A percentile compares a stretch with the other conserved stretches of the same genome.
phyloP scores from a whole-genome alignment of 495 filamentous ascomycete species.

The Penicillium alfredii region DNA sequence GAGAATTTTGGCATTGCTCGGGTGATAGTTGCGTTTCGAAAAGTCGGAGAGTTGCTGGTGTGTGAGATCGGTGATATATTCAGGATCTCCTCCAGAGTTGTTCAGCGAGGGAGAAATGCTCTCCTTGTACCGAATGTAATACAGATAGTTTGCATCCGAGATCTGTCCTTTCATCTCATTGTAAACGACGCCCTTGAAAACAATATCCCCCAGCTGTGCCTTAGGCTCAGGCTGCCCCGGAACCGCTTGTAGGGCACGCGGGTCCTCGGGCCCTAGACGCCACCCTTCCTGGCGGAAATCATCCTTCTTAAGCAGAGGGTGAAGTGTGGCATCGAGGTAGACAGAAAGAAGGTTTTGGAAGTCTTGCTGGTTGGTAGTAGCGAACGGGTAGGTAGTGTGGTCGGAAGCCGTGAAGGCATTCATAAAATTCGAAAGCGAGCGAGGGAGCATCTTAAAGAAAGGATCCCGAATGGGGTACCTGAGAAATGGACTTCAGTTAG shows the following conservation, averaged over 20 bases:
- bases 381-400: constrained; percentile 97
- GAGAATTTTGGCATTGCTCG: constrained; percentile 89
- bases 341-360: constrained; percentile 95
- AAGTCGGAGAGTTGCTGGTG: constrained; percentile 80
- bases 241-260: constrained; percentile 45
- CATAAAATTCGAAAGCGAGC: constrained; percentile 98
- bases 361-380: constrained; percentile 93
- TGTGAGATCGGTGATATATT: constrained; percentile 91
- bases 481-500: constrained; percentile 15
- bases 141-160: constrained; percentile 94
- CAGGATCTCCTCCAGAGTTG: constrained; percentile 92
- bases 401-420: constrained; percentile 95
- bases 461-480: constrained; percentile 95
- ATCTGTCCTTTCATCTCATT: constrained; percentile 99
- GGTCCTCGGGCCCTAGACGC: constrained; percentile 89
- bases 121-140: constrained; percentile 89
- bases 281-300: constrained; percentile 97
- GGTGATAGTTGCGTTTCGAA: constrained; percentile 88
- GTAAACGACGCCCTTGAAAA: constrained; percentile 98
- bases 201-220: constrained; percentile 46
- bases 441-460: constrained; percentile 99
- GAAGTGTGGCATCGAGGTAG: constrained; percentile 89
- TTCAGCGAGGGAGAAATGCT: constrained; percentile 89
- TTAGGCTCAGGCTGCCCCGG: constrained; percentile 32
- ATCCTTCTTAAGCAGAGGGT: constrained; percentile 78